Conservation (phyloP, 441 rosid genomes). For the Flueggea neowawraea region DNA sequence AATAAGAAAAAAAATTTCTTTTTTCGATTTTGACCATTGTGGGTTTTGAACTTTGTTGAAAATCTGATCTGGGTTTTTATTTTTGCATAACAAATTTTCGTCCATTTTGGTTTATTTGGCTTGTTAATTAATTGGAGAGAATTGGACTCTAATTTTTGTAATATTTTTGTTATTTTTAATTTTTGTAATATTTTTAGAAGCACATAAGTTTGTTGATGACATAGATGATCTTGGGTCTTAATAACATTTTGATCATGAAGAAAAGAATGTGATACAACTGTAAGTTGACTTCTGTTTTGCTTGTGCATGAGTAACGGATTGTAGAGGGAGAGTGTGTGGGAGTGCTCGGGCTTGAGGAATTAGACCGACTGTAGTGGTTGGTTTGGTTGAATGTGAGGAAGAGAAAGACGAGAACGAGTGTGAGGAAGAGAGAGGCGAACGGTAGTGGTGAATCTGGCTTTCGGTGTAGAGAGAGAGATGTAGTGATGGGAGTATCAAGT, state of each 20-base stretch:
- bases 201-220: not conserved
- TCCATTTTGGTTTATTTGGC: not conserved
- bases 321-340: too few relatives aligned
- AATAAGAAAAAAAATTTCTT: not conserved
- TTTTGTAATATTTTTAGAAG: not conserved
- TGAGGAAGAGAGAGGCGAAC: too few relatives aligned
- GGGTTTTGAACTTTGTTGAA: not conserved
- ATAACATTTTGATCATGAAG: not conserved
- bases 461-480: too few relatives aligned
- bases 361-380: too few relatives aligned
- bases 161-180: not conserved
- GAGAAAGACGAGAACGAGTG: too few relatives aligned
- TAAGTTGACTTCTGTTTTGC: not conserved
- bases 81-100: not conserved
- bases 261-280: not conserved
- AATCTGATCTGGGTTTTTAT: constrained; percentile 10
- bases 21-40: constrained; percentile 2
- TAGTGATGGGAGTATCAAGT: too few relatives aligned
- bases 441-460: too few relatives aligned
- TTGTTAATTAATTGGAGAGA: not conserved
- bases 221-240: constrained; percentile 3
- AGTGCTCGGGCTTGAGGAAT: too few relatives aligned
- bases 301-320: constrained; percentile 11
- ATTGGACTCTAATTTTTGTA: not conserved
- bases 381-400: too few relatives aligned